Evolutionary conservation across 345 rosid species (phyloP).

Genomic region (Citrus australasica): DNA sequence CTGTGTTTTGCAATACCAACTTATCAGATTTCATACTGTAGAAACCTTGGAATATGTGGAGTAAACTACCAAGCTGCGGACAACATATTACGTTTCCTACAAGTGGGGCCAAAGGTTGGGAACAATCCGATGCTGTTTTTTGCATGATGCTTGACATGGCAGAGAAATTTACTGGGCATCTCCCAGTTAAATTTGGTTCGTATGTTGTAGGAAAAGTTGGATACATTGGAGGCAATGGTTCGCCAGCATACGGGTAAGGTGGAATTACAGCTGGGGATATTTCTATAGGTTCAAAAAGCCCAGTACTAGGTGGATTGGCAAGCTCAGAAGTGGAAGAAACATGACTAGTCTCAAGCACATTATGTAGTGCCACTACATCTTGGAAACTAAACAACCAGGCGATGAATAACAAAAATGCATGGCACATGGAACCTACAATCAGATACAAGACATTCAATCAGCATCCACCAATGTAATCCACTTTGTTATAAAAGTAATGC

Average conservation of each 20-base stretch:
- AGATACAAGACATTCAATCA: slow-evolving; percentile 27
- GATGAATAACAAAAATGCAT: slow-evolving; percentile 48
- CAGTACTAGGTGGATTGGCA: slow-evolving; percentile 67
- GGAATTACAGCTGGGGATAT: slow-evolving; percentile 90
- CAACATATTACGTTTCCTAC: slow-evolving; percentile 95
- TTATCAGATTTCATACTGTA: slow-evolving; percentile 54
- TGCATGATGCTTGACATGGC: slow-evolving; percentile 54
- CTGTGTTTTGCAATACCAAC: slow-evolving; percentile 61
- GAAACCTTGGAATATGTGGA: slow-evolving; percentile 77
- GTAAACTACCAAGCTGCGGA: slow-evolving; percentile 84
- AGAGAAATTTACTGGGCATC: slow-evolving; percentile 84
- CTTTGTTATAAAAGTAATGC: neutral
- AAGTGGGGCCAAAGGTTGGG: slow-evolving; percentile 66
- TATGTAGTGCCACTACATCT: slow-evolving; percentile 51
- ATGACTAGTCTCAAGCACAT: slow-evolving; percentile 38
- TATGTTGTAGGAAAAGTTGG: slow-evolving; percentile 75
- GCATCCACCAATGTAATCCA: neutral
- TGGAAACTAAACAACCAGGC: slow-evolving; percentile 67
- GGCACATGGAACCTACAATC: slow-evolving; percentile 58
- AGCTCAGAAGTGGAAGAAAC: slow-evolving; percentile 48
- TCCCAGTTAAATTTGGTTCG: slow-evolving; percentile 82
- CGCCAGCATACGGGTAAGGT: slow-evolving; percentile 48
- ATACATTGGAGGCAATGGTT: slow-evolving; percentile 76
- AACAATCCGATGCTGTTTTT: slow-evolving; percentile 84
- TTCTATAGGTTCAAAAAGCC: slow-evolving; percentile 78